Evolutionary conservation across 495 filamentous ascomycete genomes (phyloP).

Genomic region (Aspergillus panamensis): DNA sequence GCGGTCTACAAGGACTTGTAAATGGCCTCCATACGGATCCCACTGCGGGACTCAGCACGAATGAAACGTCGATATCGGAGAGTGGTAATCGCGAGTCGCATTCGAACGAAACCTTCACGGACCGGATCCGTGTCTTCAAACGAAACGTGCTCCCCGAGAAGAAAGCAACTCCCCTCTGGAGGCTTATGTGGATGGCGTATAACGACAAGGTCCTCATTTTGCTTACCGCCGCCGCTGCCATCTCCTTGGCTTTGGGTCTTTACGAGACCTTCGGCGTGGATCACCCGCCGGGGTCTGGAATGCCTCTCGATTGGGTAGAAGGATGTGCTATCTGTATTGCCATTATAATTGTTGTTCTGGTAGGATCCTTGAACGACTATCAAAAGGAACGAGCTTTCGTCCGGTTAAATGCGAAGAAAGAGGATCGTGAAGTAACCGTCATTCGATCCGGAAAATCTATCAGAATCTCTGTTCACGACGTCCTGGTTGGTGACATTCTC

Average conservation of each 20-base stretch:
- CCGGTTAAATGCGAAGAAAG: slow-evolving; percentile 57
- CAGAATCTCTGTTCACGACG: slow-evolving; percentile 66
- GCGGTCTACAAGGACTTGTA: slow-evolving; percentile 9
- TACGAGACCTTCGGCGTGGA: slow-evolving; percentile 47
- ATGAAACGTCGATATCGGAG: not conserved
- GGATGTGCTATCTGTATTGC: slow-evolving; percentile 68
- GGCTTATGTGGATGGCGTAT: slow-evolving; percentile 66
- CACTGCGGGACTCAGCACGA: slow-evolving; percentile 1
- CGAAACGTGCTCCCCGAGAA: slow-evolving; percentile 14
- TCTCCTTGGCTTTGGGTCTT: slow-evolving; percentile 69
- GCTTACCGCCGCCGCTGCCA: slow-evolving; percentile 63
- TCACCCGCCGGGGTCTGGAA: slow-evolving; percentile 28
- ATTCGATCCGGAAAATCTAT: slow-evolving; percentile 63
- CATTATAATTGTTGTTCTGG: slow-evolving; percentile 61
- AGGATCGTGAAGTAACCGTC: slow-evolving; percentile 61
- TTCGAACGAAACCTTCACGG: not conserved
- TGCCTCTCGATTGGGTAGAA: slow-evolving; percentile 62
- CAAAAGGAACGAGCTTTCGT: slow-evolving; percentile 62
- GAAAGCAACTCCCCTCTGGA: slow-evolving; percentile 11
- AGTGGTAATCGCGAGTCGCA: not conserved
- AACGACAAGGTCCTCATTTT: slow-evolving; percentile 72
- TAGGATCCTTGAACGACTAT: slow-evolving; percentile 62
- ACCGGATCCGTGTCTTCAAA: slow-evolving; percentile 15
- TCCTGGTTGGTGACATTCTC: slow-evolving; percentile 74
- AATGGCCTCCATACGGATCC: slow-evolving; percentile 8